These are phyloP conservation scores for Begonia masoniana DNA, from an alignment of 306 rosid species.

Conservation along the genomic window DNA sequence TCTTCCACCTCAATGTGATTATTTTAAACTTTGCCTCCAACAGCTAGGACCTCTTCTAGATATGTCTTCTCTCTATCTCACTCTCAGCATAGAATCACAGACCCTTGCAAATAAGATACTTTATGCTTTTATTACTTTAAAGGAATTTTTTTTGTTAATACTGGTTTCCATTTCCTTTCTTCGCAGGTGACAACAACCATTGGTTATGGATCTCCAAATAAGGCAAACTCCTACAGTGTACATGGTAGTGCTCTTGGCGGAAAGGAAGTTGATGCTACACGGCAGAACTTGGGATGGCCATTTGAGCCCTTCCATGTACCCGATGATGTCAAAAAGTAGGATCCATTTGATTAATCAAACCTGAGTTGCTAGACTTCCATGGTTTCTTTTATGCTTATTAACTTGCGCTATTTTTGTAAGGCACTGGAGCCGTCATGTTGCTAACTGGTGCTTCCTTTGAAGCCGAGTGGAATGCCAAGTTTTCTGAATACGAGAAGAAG, in stretches of 20 bases:
- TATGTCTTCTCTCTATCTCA: too few relatives aligned
- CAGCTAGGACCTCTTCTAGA: too few relatives aligned
- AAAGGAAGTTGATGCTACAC: constrained; percentile 96
- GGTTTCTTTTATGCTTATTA: not conserved
- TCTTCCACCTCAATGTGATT: too few relatives aligned
- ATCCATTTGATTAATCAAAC: too few relatives aligned
- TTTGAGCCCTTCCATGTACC: constrained; percentile 95
- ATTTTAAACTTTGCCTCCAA: too few relatives aligned
- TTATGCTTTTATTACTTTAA: too few relatives aligned
- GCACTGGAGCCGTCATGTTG: constrained; percentile 85
- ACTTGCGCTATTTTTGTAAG: constrained; percentile 15
- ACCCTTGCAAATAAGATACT: too few relatives aligned
- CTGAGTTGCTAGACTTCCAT: too few relatives aligned
- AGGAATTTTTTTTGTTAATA: too few relatives aligned
- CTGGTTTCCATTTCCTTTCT: not conserved
- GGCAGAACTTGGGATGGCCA: constrained; percentile 89
- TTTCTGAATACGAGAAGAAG: constrained; percentile 85
- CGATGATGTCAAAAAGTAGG: constrained; percentile 80
- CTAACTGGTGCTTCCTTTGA: constrained; percentile 74
- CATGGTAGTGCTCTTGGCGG: constrained; percentile 97
- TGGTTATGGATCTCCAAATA: constrained; percentile 97
- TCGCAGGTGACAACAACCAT: constrained; percentile 90
- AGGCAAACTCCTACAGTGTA: constrained; percentile 90
- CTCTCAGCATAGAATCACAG: too few relatives aligned
- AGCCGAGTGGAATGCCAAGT: constrained; percentile 86